phyloP scores from a whole-genome alignment of 1,284 basidiomycete genomes.

The Ganoderma multipileum region DNA sequence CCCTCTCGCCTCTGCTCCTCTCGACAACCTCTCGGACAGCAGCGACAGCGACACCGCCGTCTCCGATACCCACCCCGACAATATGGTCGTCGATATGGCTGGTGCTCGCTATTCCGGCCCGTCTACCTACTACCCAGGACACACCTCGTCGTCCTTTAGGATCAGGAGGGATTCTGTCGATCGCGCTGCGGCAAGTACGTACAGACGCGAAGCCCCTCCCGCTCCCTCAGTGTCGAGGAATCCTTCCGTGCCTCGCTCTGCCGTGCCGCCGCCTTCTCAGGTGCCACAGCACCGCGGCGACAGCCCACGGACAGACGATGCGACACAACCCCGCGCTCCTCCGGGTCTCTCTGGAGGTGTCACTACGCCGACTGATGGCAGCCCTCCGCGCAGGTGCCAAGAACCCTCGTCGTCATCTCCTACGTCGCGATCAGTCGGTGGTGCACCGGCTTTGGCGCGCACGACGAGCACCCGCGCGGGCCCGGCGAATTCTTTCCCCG shows the following conservation, averaged over 20 bases:
- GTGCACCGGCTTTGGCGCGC: slow-evolving; percentile 23
- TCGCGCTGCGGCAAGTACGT: slow-evolving; percentile 8
- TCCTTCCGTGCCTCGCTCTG: background rate
- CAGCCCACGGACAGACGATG: slow-evolving; percentile 15
- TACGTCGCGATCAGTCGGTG: slow-evolving; percentile 17
- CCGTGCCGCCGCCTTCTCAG: slow-evolving; percentile 5
- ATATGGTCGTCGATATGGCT: slow-evolving; percentile 31
- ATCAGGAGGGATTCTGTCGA: slow-evolving; percentile 6
- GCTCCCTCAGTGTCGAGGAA: slow-evolving; percentile 1
- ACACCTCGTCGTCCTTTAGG: slow-evolving; percentile 18
- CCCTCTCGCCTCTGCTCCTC: slow-evolving; percentile 20
- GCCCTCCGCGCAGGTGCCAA: background rate
- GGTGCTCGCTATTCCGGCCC: slow-evolving; percentile 20
- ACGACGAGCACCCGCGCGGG: slow-evolving; percentile 21
- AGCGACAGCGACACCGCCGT: slow-evolving; percentile 36
- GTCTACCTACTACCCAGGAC: slow-evolving; percentile 12
- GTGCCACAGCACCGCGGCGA: slow-evolving; percentile 14
- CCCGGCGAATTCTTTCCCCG: slow-evolving; percentile 11
- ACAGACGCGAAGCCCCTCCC: slow-evolving; percentile 11
- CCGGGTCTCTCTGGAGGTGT: slow-evolving; percentile 27
- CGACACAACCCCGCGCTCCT: slow-evolving; percentile 25
- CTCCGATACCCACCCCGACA: slow-evolving; percentile 24
- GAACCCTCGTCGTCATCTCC: slow-evolving; percentile 11
- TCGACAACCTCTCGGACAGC: slow-evolving; percentile 29
- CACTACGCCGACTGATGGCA: slow-evolving; percentile 27